These are phyloP conservation scores for Lepiota brunneoincarnata DNA, from an alignment of 768 basidiomycete genomes.

Conservation along the genomic window DNA sequence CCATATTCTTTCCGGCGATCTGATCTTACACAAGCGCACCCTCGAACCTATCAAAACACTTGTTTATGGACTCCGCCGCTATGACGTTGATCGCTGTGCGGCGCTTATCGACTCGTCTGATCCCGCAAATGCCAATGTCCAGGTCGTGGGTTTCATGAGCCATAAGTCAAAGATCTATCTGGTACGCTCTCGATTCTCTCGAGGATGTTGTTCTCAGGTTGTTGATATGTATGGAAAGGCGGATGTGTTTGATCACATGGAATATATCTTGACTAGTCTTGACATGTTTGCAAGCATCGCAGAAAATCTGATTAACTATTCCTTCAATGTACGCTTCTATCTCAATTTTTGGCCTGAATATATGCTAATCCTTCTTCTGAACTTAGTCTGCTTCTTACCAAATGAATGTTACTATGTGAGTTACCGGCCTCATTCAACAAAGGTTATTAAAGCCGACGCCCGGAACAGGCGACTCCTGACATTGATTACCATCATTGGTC, in stretches of 20 bases:
- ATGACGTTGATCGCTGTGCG: conserved; percentile 65
- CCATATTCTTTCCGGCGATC: conserved; percentile 73
- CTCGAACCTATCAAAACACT: conserved; percentile 69
- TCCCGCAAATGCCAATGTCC: conserved; percentile 30
- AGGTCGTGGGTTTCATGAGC: conserved; percentile 61
- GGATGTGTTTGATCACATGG: conserved; percentile 76
- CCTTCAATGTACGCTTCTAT: conserved; percentile 59
- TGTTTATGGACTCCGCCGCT: conserved; percentile 64
- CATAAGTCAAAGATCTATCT: conserved; percentile 69
- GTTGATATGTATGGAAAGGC: conserved; percentile 37
- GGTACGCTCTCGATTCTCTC: conserved; percentile 29
- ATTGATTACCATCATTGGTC: conserved; percentile 66
- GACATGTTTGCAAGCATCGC: conserved; percentile 73
- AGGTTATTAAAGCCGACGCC: background rate
- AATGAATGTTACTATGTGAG: conserved; percentile 73
- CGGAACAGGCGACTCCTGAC: conserved; percentile 57
- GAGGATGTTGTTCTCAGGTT: background rate
- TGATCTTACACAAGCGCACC: conserved; percentile 71
- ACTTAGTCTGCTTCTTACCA: conserved; percentile 66
- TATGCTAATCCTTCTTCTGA: conserved; percentile 1
- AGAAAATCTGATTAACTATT: conserved; percentile 71
- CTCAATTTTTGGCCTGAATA: background rate
- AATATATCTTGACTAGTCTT: conserved; percentile 63
- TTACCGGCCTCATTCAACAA: background rate
- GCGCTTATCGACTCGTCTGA: conserved; percentile 51